Evolutionary conservation across 2,329 filamentous ascomycete genomes (phyloP), one percentile per base, ranked within the genome.

Genomic region (Scytalidium lignicola): DNA sequence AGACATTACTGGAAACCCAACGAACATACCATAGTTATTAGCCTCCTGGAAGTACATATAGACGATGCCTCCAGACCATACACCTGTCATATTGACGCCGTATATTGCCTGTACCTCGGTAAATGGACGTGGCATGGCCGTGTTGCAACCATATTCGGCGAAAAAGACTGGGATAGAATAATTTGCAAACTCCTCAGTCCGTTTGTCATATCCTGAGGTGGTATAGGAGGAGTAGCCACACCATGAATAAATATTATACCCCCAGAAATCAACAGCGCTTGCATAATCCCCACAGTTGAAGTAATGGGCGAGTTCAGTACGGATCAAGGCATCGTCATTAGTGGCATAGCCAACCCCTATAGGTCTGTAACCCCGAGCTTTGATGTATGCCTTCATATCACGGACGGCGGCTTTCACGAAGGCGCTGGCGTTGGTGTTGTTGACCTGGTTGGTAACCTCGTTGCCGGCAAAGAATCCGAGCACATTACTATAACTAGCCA

Each of bases 221-320:
- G 75, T 65, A 74, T 86, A 93, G 62, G 75, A 82, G 64, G 88
- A 95, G 60, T 91, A 70, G 59, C 92, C 93, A 68, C 93, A 99
- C 93, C 93, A 99, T 47, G 91, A 95, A 80, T 99, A 99, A 74
- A 97, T 96, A 79, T 99, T 99, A 85, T 97, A 97, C 51, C 93
- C 93, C 88, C 91, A 99, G 78, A 95, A 97, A 72, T 99, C 93
- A 58, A 97, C 96, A 53, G 86, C 69, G 64, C 72, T 70, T 8
- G 75, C 72, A 28, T 75, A 66, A 53, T 81, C 69, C 52, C 91
- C 88, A 66, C 93, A 99, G 78, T 96, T 91, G 75, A 99, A 96
- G 80, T 95, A 99, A 66, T 90, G 74, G 59, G 90, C 88, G 64
- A 97, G 82, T 62, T 90, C 76, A 57, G 77, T 77, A 68, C 93